Conservation (phyloP, 192 early-diverging fungal species). For the Geranomyces michiganensis region DNA sequence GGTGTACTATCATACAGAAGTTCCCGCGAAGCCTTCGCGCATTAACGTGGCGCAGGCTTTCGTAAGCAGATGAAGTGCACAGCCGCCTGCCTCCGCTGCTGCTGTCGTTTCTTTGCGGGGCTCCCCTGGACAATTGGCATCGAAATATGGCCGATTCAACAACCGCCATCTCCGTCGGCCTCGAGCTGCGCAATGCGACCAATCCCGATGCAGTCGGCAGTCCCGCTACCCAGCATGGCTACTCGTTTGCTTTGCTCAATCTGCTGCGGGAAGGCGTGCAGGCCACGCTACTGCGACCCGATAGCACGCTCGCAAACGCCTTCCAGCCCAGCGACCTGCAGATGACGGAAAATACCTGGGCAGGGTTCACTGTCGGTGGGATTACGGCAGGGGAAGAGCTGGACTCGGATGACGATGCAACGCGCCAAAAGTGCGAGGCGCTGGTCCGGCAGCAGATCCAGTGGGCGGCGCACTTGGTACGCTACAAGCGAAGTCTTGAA, state of each 20-base stretch:
- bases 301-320: background rate
- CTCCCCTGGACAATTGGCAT: too few relatives aligned
- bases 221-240: constrained; percentile 5
- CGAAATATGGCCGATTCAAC: constrained; percentile 10
- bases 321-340: constrained; percentile 28
- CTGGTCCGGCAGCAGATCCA: constrained; percentile 54
- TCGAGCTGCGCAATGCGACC: constrained; percentile 16
- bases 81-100: too few relatives aligned
- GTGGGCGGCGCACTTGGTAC: constrained; percentile 68
- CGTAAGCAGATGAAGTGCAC: too few relatives aligned
- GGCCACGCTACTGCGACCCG: background rate
- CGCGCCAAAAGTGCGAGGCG: constrained; percentile 26
- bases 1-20: too few relatives aligned
- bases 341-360: constrained; percentile 12
- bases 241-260: constrained; percentile 26
- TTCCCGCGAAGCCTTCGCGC: too few relatives aligned
- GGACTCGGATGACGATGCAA: constrained; percentile 24
- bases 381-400: constrained; percentile 33
- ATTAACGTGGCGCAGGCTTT: too few relatives aligned
- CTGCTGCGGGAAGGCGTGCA: constrained; percentile 21
- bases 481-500: too few relatives aligned
- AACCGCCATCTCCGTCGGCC: constrained; percentile 8
- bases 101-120: too few relatives aligned
- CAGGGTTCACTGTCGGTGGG: constrained; percentile 27
- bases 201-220: constrained; percentile 8